Conservation (phyloP, 2,329 filamentous ascomycete genomes). For the Fusarium heterosporum region DNA sequence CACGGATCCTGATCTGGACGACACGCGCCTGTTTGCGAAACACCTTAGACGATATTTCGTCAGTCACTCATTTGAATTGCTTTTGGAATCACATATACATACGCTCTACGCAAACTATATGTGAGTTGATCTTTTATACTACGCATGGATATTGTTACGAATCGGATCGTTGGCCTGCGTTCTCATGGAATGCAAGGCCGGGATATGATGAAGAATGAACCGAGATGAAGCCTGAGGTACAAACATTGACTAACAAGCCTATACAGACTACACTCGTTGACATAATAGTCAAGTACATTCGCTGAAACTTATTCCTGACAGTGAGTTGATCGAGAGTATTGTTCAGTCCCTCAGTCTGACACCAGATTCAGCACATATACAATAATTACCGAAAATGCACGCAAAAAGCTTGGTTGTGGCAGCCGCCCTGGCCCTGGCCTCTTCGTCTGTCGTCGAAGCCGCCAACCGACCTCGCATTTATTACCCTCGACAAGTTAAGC, state of each 20-base stretch:
- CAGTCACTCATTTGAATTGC: constrained; percentile 60
- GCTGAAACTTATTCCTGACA: constrained; percentile 63
- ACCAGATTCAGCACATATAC: constrained; percentile 30
- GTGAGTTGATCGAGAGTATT: constrained; percentile 41
- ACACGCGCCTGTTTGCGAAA: constrained; percentile 46
- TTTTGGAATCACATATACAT: constrained; percentile 46
- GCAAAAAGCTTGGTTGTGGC: constrained; percentile 60
- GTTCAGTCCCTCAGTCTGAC: constrained; percentile 14
- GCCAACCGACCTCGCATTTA: constrained; percentile 64
- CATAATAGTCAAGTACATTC: constrained; percentile 70
- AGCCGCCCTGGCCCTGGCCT: constrained; percentile 62
- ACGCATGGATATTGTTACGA: background rate
- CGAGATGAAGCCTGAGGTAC: background rate
- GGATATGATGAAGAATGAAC: background rate
- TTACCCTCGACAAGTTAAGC: constrained; percentile 68
- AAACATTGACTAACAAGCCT: constrained; percentile 21
- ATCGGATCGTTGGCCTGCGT: background rate
- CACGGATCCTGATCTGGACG: constrained; percentile 46
- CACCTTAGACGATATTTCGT: constrained; percentile 58
- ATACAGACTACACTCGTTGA: constrained; percentile 62
- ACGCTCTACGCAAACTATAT: constrained; percentile 49
- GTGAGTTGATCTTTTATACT: constrained; percentile 34
- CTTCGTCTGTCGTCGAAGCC: constrained; percentile 58
- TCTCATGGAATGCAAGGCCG: background rate
- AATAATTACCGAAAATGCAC: constrained; percentile 57